Conservation (phyloP, 148 eudicot species). For the Rhododendron henanense region DNA sequence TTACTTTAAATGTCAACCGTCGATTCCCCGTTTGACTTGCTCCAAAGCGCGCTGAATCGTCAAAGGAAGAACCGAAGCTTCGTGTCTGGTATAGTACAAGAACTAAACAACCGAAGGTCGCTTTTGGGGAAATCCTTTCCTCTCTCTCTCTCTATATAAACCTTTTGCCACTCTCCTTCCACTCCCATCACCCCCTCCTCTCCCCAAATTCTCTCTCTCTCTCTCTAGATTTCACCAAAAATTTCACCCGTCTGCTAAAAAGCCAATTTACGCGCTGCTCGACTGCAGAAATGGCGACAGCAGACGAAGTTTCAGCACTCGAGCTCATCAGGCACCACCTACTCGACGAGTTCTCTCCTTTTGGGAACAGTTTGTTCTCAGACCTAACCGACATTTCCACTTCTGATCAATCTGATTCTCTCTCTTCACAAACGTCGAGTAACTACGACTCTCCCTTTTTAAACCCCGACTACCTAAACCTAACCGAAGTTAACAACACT, state of each 20-base stretch:
- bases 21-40: background rate
- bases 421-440: constrained; percentile 11
- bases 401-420: constrained; percentile 14
- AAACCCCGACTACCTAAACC: background rate
- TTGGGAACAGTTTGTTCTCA: constrained; percentile 8
- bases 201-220: background rate
- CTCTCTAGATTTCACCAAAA: background rate
- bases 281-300: constrained; percentile 26
- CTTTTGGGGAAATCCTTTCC: background rate
- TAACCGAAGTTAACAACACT: constrained; percentile 7
- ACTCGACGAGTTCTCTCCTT: constrained; percentile 37
- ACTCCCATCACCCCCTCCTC: background rate
- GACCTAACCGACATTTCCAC: background rate
- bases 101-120: background rate
- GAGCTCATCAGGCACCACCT: constrained; percentile 41
- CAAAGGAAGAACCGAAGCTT: background rate
- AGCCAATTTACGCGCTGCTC: background rate
- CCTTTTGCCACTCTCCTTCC: constrained; percentile 24
- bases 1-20: no score
- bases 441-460: background rate
- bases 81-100: background rate
- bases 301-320: constrained; percentile 23
- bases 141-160: constrained; percentile 23
- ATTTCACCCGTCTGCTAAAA: background rate
- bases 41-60: background rate